Percentiles rank a stretch among this genome's conserved stretches.
These are phyloP conservation scores for Micromonas pusilla DNA, from an alignment of 139 green algal species.

Conservation along the genomic window DNA sequence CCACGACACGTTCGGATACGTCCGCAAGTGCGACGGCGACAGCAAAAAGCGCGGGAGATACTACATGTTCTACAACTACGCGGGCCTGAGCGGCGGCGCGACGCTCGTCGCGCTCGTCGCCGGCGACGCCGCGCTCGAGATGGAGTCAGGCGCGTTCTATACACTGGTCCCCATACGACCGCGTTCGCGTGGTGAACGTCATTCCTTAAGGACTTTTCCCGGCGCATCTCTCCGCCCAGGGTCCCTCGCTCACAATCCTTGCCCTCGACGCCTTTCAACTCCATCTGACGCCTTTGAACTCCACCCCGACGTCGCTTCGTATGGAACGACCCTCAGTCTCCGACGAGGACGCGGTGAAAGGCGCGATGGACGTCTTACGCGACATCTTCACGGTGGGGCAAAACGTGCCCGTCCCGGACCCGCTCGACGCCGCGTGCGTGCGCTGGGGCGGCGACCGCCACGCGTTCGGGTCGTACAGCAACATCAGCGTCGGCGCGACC, in stretches of 20 bases:
- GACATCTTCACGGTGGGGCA: slow-evolving; percentile 61
- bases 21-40: slow-evolving; percentile 33
- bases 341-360: slow-evolving; percentile 43
- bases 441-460: slow-evolving; percentile 75
- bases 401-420: slow-evolving; percentile 51
- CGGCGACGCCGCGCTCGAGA: slow-evolving; percentile 51
- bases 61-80: slow-evolving; percentile 91
- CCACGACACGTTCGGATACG: slow-evolving; percentile 79
- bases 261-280: too few relatives aligned
- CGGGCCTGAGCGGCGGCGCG: slow-evolving; percentile 36
- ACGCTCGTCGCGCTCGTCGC: slow-evolving; percentile 80
- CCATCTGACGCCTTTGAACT: too few relatives aligned
- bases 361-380: slow-evolving; percentile 68
- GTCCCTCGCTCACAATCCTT: too few relatives aligned
- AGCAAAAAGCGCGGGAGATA: slow-evolving; percentile 56
- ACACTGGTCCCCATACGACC: too few relatives aligned
- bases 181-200: too few relatives aligned
- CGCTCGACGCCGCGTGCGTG: slow-evolving; percentile 46
- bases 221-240: too few relatives aligned
- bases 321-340: too few relatives aligned
- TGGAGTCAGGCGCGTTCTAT: slow-evolving; percentile 58
- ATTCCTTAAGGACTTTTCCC: too few relatives aligned
- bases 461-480: slow-evolving; percentile 77
- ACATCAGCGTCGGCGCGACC: slow-evolving; percentile 59
- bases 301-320: too few relatives aligned